Evolutionary conservation across 2,329 filamentous ascomycete species (phyloP), one percentile per base, ranked within the genome.

Genomic region (Daldinia sp.): DNA sequence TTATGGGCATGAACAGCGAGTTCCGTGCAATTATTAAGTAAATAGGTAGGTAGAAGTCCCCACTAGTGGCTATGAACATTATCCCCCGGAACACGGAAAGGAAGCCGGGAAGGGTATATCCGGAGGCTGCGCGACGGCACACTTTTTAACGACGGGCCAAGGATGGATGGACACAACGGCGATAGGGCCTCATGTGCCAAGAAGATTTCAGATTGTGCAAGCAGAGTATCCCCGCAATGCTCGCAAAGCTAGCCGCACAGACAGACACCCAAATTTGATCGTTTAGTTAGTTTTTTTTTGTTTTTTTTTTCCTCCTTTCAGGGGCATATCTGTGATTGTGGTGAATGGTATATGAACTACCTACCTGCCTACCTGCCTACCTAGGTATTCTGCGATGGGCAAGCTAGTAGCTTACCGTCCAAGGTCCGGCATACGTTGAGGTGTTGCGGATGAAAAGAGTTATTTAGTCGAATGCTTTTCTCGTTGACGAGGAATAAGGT

Each of bases 181-280:
- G 48, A 61, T 56, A 17, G 39, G 21, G 51, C 30, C 39, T 29
- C 32, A 19, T 17, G 19, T 58, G 32, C 9, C 25, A 53, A 55
- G 63, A 63, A 65, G 52, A 62, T 59, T 57, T 56, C 64, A 67
- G 61, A 65, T 62, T 48, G 64, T 67, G 64, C 64, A 67, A 64
- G 65, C 64, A 57, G 45, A 57, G 55, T 55, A 58, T 58, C 45
- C 45, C 51, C 45, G 32, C 17, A 50, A 49, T 19, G n/a, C 39
- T 21, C 29, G 10, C 43, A 25, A n/a, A 35, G 34, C 32, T 39
- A 30, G 51, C 39, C 48, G 21, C 25, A 64, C 27, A 62, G 53
- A 57, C 50, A 55, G 61, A 58, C 39, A 56, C 32, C 54, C 53
- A 58, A 64, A 64, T 64, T 64, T 64, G 57, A 64, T 53, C 59